Evolutionary conservation across 2,329 filamentous ascomycete species (phyloP).

Genomic region (Plectosphaerella cucumerina): DNA sequence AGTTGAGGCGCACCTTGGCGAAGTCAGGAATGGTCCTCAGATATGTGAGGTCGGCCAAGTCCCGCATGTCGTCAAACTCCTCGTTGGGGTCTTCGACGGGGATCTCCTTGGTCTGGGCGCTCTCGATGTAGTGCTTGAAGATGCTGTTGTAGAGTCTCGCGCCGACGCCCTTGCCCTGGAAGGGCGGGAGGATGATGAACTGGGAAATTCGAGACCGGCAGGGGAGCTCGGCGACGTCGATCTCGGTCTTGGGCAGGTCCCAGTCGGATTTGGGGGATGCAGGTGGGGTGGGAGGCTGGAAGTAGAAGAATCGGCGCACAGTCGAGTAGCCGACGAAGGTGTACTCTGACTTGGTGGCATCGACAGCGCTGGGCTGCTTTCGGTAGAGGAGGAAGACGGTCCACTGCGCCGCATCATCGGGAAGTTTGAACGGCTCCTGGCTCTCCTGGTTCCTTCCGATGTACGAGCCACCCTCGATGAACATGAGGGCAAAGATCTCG

Average conservation of each 20-base stretch:
- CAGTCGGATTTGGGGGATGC: conserved; percentile 33
- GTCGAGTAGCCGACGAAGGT: conserved; percentile 86
- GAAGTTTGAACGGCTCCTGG: conserved; percentile 18
- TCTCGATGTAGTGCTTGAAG: conserved; percentile 63
- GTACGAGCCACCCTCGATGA: conserved; percentile 87
- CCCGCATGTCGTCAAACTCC: conserved; percentile 74
- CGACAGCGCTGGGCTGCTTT: conserved; percentile 43
- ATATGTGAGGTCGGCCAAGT: conserved; percentile 66
- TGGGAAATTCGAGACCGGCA: conserved; percentile 85
- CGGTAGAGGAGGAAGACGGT: conserved; percentile 84
- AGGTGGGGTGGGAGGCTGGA: conserved; percentile 43
- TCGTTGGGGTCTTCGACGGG: conserved; percentile 94
- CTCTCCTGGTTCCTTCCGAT: conserved; percentile 48
- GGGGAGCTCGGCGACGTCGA: conserved; percentile 56
- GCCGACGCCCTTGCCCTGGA: conserved; percentile 77
- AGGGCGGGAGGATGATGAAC: conserved; percentile 85
- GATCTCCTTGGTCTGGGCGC: conserved; percentile 71
- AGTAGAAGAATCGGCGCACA: conserved; percentile 79
- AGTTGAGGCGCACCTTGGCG: conserved; percentile 50
- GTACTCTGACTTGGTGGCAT: conserved; percentile 56
- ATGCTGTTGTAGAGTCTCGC: conserved; percentile 77
- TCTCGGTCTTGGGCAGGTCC: conserved; percentile 39
- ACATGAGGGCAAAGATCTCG: conserved; percentile 78
- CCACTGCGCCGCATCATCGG: conserved; percentile 73
- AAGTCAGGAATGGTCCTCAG: conserved; percentile 59